Conservation (phyloP, 1,284 basidiomycete species). For the Agroathelia rolfsii region DNA sequence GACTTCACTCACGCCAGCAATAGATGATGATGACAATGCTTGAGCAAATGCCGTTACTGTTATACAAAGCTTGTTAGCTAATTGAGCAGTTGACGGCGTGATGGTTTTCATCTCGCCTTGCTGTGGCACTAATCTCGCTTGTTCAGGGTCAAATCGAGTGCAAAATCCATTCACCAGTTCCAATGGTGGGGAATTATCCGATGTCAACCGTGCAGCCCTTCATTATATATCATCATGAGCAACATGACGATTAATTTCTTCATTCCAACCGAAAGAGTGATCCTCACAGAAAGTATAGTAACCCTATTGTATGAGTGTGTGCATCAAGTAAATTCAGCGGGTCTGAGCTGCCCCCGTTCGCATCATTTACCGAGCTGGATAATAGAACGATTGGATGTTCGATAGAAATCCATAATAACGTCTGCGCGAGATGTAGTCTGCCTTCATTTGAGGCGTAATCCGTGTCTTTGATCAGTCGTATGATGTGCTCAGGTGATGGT, state of each 20-base stretch:
- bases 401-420: too few species aligned
- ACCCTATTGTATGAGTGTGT: constrained; percentile 47
- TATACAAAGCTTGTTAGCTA: constrained; percentile 1
- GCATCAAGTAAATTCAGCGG: constrained; percentile 49
- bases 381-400: too few species aligned
- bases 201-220: constrained; percentile 44
- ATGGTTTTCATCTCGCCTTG: constrained; percentile 32
- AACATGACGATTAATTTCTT: background rate
- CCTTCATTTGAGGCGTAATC: too few species aligned
- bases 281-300: constrained; percentile 62
- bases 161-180: constrained; percentile 48
- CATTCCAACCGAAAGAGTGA: constrained; percentile 11
- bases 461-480: too few species aligned
- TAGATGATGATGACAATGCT: constrained; percentile 31
- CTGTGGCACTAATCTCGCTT: constrained; percentile 56
- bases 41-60: constrained; percentile 41
- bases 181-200: constrained; percentile 27
- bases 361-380: too few species aligned
- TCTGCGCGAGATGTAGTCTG: too few species aligned
- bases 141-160: constrained; percentile 41
- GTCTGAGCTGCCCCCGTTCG: too few species aligned
- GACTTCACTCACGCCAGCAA: constrained; percentile 28
- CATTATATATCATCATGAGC: background rate
- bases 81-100: background rate
- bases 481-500: too few species aligned